Evolutionary conservation across 495 filamentous ascomycete species (phyloP), one percentile per base, ranked within the genome.

Genomic region (Sphaerosporella brunnea): DNA sequence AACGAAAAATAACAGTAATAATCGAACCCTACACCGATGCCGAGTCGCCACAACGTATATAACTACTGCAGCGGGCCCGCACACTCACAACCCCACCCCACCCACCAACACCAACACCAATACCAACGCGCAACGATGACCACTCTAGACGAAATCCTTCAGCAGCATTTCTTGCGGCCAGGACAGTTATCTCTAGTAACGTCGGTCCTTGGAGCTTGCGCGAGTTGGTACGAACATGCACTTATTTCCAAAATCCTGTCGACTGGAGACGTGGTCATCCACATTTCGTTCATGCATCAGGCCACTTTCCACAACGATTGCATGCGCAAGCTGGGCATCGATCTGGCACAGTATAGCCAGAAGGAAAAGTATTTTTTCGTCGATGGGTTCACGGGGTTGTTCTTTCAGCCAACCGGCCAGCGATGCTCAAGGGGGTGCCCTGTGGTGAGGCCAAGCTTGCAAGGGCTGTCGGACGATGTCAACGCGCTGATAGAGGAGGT

Each of bases 271-370:
- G 61, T 68, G n/a, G 75, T 96, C 2, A 64, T 93, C 13, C 65
- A 94, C 0, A 75, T 87, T 51, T 85, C 79, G 65, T 94, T 78
- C 63, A 65, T 92, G 63, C 72, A 81, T 44, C 78, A 85, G 54
- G 70, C 65, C 51, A 65, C 70, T 21, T 92, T 92, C 59, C 93
- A 48, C 15, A 40, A 26, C 0, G 55, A 58, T 5, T 46, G 55
- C 15, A 36, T 49, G n/a, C 47, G 53, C 11, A 55, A n/a, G 35
- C 42, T 69, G 77, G 82, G 82, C 7, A 52, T 87, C 44, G 84
- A 93, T 63, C 67, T 90, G 42, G 71, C 74, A 8, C 72, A 69
- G 8, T 61, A 78, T 13, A 64, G 62, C 51, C 63, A 66, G 37
- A 72, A 71, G 50, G 70, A 71, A 16, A 67, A 67, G 45, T 79